Conservation (phyloP, 1,284 basidiomycete species). For the Papiliotrema terrestris region DNA sequence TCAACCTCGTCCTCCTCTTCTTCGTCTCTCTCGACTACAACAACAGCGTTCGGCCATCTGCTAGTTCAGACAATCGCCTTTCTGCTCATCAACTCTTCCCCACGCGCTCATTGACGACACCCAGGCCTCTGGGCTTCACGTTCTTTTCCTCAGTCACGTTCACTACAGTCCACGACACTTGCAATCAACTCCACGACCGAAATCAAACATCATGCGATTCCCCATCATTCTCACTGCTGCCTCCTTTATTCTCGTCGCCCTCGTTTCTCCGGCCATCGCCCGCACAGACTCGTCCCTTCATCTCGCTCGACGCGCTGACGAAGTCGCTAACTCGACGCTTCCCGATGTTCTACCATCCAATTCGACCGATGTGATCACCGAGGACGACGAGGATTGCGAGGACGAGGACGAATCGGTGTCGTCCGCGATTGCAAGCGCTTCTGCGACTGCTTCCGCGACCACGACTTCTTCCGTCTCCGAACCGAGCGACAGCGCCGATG, state of each 20-base stretch:
- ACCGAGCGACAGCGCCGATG: not conserved
- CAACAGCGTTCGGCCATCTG: not conserved
- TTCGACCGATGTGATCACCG: not conserved
- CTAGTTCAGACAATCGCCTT: not conserved
- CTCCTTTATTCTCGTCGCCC: not conserved
- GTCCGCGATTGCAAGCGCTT: no score
- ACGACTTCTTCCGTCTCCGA: not conserved
- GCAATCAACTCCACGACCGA: not conserved
- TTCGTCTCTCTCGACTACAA: not conserved
- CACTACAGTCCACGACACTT: not conserved
- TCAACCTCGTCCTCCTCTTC: not conserved
- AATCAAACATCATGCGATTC: slow-evolving; percentile 3
- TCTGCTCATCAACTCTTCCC: not conserved
- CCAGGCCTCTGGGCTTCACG: not conserved
- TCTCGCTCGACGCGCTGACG: not conserved
- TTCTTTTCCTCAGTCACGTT: not conserved
- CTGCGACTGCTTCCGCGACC: no score
- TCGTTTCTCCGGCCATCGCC: not conserved
- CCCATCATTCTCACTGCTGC: not conserved
- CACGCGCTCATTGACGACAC: not conserved
- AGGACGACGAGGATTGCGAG: not conserved
- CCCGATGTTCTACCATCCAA: not conserved
- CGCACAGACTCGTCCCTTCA: not conserved
- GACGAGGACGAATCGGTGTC: slow-evolving; percentile 3
- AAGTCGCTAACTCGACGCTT: not conserved